Base-by-base conservation (phyloP, 139 green algal genomes). In the Dunaliella sp. region DNA sequence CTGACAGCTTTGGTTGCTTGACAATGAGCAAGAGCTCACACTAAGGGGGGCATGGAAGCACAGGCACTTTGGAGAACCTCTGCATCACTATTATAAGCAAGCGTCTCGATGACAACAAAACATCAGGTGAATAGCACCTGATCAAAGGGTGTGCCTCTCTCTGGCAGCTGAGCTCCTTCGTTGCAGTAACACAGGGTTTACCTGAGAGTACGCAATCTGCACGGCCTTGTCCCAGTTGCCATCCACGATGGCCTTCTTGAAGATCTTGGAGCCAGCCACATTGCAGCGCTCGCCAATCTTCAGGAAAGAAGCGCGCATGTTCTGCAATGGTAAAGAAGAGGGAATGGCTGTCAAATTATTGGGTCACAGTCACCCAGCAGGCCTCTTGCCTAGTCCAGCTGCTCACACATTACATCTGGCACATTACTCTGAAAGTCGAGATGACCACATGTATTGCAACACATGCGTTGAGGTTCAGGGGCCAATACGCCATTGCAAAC, bases 231-330 rank as follows among this genome's bases (percentile, higher is more conserved):
- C 97, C 80, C 95, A 99, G 89, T 99, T 92, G 48, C 94, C 95
- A 48, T 97, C 94, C 80, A 99, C 91, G 83, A 99, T 97, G 48
- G 96, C 96, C 94, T 98, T 98, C 95, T 99, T 99, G 95, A 97
- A 99, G 57, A 98, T 91, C 33, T 89, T 95, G 58, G 93, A 97
- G 32, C 97, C 97, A 0, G 97, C 97, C 80, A 99, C 96, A 88
- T 99, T 99, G 96, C 97, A 99, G 36, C 97, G 94, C 94, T 99
- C 97, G 48, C 97, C 97, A 75, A 99, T 91, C 87, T 96, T 98
- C 33, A 99, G 89, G 92, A 99, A 99, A 25, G 94, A 98, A 48
- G 87, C 82, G n/a, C 96, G 93, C 92, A 95, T 94, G 91, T 96
- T 93, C 59, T 65, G 48, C 48, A 65, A n/a, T n/a, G n/a, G n/a